Evolutionary conservation across 495 filamentous ascomycete genomes (phyloP).

Genomic region (Trichoderma erinaceum): DNA sequence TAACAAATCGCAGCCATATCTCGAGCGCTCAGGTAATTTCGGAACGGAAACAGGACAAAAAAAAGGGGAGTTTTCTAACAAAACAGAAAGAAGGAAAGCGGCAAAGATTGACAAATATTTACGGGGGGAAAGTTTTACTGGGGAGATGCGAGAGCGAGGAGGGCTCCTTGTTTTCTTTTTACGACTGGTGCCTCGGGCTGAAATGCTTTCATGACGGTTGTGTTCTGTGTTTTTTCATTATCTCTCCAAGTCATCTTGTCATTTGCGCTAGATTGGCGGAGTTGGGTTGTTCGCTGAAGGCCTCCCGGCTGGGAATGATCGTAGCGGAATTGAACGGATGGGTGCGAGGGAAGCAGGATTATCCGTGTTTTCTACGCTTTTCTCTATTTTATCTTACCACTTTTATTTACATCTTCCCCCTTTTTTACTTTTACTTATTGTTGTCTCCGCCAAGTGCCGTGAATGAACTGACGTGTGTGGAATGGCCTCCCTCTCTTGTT

Average conservation of each 20-base stretch:
- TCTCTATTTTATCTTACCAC: neutral
- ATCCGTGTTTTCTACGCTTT: constrained; percentile 3
- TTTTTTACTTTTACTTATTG: neutral
- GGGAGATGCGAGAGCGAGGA: neutral
- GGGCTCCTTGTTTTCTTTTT: constrained; percentile 7
- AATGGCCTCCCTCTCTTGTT: neutral
- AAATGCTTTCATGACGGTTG: neutral
- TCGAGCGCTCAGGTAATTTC: neutral
- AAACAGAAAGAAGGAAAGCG: neutral
- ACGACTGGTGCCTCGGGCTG: constrained; percentile 6
- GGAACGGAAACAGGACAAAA: neutral
- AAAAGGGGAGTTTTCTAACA: neutral
- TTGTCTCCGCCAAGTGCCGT: neutral
- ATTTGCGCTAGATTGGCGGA: constrained; percentile 14
- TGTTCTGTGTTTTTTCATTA: neutral
- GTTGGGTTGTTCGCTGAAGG: constrained; percentile 13
- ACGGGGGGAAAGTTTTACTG: neutral
- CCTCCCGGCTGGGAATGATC: constrained; percentile 13
- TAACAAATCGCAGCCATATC: neutral
- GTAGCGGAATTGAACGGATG: constrained; percentile 12
- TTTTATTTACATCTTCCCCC: neutral
- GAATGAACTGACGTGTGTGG: neutral
- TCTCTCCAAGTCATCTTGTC: constrained; percentile 6
- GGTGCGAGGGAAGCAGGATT: constrained; percentile 3
- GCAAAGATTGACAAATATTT: neutral